These are phyloP conservation scores for Mesembryanthemum crystallinum DNA, from an alignment of 148 eudicot species.

Conservation along the genomic window DNA sequence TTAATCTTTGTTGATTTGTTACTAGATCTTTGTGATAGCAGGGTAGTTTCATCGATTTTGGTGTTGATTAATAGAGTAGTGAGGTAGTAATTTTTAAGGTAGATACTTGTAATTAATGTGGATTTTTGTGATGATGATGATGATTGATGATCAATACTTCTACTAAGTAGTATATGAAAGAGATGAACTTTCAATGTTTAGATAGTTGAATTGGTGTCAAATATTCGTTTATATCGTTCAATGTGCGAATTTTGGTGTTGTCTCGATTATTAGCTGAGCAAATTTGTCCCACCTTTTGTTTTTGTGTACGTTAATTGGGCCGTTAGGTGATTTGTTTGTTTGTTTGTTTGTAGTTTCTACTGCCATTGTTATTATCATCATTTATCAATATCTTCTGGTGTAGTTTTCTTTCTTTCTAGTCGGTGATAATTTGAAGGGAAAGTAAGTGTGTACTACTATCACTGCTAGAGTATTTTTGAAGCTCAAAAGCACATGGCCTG, in stretches of 20 bases:
- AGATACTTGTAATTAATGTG: not conserved
- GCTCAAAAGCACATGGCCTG: no score
- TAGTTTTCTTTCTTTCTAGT: not conserved
- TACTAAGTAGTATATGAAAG: not conserved
- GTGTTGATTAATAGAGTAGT: not conserved
- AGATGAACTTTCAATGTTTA: not conserved
- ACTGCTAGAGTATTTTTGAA: no score
- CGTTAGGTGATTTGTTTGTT: not conserved
- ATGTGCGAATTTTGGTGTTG: not conserved
- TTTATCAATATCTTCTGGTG: not conserved
- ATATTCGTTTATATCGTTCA: constrained; percentile 2
- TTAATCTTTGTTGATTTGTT: not conserved
- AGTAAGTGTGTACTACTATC: no score
- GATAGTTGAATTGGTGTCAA: not conserved
- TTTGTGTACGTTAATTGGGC: not conserved
- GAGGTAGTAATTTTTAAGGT: not conserved
- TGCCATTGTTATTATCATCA: no score
- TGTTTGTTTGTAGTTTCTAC: not conserved
- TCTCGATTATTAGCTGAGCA: not conserved
- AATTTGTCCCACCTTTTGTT: not conserved
- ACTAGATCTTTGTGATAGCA: no score
- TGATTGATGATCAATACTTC: not conserved
- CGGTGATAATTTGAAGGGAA: not conserved
- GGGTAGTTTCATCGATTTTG: not conserved
- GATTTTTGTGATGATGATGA: not conserved